Evolutionary conservation across 768 basidiomycete species (phyloP).

Genomic region (Sporobolomyces roseus): DNA sequence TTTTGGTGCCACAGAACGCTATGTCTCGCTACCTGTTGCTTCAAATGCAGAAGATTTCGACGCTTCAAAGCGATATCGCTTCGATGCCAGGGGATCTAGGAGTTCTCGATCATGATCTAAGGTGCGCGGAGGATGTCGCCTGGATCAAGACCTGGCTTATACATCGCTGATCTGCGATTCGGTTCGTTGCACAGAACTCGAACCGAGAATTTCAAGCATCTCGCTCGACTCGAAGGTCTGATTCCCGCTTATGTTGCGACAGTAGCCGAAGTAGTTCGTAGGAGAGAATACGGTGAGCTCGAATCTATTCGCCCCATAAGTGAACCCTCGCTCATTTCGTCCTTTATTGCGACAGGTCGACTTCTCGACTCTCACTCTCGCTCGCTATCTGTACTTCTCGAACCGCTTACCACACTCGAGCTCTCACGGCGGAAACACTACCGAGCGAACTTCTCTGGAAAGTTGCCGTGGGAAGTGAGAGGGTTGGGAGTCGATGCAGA

Average conservation of each 20-base stretch:
- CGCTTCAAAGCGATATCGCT: constrained; percentile 75
- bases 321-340: neutral
- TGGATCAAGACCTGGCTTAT: no score
- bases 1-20: constrained; percentile 45
- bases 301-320: constrained; percentile 6
- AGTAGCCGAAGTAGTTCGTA: constrained; percentile 79
- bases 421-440: constrained; percentile 79
- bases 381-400: constrained; percentile 77
- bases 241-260: constrained; percentile 88
- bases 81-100: constrained; percentile 64
- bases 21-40: constrained; percentile 53
- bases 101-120: constrained; percentile 56
- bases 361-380: constrained; percentile 79
- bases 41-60: constrained; percentile 69
- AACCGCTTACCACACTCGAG: constrained; percentile 74
- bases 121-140: no score
- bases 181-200: constrained; percentile 17
- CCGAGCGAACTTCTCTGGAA: constrained; percentile 73
- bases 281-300: constrained; percentile 85
- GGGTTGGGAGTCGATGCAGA: constrained; percentile 53
- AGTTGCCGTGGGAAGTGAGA: constrained; percentile 77
- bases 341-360: constrained; percentile 22
- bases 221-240: constrained; percentile 81
- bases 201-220: constrained; percentile 78
- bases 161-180: no score